A percentile compares a stretch with the other conserved stretches of the same genome.
Conservation (phyloP, 192 early-diverging fungal species). For the Mortierella alpina region DNA sequence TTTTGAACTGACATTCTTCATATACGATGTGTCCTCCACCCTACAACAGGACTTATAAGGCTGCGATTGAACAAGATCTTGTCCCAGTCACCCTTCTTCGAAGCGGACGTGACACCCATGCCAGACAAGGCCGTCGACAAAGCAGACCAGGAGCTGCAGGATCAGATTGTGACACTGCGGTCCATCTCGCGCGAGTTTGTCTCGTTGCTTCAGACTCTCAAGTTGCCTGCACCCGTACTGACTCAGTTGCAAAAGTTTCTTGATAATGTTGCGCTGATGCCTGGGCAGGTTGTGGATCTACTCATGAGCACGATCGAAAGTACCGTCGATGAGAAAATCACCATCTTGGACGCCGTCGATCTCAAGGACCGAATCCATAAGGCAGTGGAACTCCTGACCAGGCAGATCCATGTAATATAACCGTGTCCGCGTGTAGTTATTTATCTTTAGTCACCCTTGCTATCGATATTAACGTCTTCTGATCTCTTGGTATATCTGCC, state of each 20-base stretch:
- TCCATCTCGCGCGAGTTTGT: slow-evolving; percentile 62
- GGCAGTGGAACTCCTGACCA: slow-evolving; percentile 70
- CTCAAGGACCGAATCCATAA: slow-evolving; percentile 66
- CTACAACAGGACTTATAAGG: slow-evolving; percentile 63
- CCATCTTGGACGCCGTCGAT: slow-evolving; percentile 68
- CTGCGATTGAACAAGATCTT: slow-evolving; percentile 64
- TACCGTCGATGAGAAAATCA: slow-evolving; percentile 74
- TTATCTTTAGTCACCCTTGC: background rate
- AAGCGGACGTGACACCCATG: slow-evolving; percentile 63
- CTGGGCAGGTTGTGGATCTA: slow-evolving; percentile 73
- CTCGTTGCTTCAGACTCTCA: slow-evolving; percentile 67
- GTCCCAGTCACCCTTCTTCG: slow-evolving; percentile 60
- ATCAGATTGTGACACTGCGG: slow-evolving; percentile 63
- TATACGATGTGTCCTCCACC: background rate
- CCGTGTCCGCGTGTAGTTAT: background rate
- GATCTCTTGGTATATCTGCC: background rate
- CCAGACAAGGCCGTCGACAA: slow-evolving; percentile 58
- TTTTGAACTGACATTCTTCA: background rate
- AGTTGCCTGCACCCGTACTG: slow-evolving; percentile 72
- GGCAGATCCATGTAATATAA: slow-evolving; percentile 71
- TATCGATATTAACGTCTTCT: background rate
- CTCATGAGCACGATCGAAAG: slow-evolving; percentile 79
- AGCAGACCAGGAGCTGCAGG: slow-evolving; percentile 66
- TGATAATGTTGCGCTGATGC: slow-evolving; percentile 58
- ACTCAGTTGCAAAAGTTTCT: slow-evolving; percentile 75